Base-by-base conservation (phyloP, 2,329 filamentous ascomycete genomes). In the Fusarium sp. region DNA sequence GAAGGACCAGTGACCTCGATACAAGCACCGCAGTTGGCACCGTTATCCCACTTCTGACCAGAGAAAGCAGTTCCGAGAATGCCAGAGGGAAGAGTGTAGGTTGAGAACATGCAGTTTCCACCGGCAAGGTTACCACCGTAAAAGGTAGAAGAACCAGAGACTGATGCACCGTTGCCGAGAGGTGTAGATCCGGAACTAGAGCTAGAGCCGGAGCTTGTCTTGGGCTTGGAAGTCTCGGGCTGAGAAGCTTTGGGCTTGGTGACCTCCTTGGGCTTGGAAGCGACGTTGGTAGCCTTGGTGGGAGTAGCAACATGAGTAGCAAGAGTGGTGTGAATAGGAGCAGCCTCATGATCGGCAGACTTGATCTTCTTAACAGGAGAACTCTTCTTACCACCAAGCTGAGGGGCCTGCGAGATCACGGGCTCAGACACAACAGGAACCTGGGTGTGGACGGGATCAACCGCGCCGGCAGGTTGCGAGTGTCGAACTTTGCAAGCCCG, bases 21-120 rank as follows among this genome's bases (percentile, higher is more conserved):
- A 68, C 90, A 92, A 21, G 83, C 80, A 68, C 90, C 90, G 72
- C 90, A 92, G 66, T 86, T 81, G 41, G 80, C 83, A 3, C 85
- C 83, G 53, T 76, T 78, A 50, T 83, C 77, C 90, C 90, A 92
- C 69, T 84, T 85, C 5, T 82, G 79, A 38, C 84, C 84, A 1
- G 89, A 88, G 49, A 89, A 83, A 3, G 90, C 90, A 12, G 88
- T 89, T 57, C 90, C 90, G 71, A 81, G 87, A 57, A 91, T 77
- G 15, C 82, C 81, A 13, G 84, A 80, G 9, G 89, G 89, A 26
- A 92, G 80, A 5, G 84, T 89, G 80, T 91, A 91, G 50, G 84
- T 86, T 10, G 82, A 81, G 81, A 92, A 91, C 15, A 85, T 88
- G 78, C 90, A 92, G 61, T 83, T 84, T 65, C 90, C 90, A 38